These are phyloP conservation scores for Punctularia strigosozonata DNA, from an alignment of 768 basidiomycete species.

Conservation along the genomic window DNA sequence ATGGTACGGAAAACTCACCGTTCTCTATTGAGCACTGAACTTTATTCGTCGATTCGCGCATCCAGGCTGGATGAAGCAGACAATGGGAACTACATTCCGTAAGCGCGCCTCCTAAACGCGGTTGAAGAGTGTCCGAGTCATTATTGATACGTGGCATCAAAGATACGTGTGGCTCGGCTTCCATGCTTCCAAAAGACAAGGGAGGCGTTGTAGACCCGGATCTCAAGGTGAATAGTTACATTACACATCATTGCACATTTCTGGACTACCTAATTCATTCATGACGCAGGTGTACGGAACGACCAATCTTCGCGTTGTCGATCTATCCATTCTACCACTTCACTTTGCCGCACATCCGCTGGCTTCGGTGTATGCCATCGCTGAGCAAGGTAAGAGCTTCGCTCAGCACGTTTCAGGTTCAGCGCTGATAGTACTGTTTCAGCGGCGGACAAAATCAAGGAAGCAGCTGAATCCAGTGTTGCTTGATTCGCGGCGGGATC, in stretches of 20 bases:
- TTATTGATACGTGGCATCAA: background rate
- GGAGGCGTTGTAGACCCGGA: constrained; percentile 38
- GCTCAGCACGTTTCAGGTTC: background rate
- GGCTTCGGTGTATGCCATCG: constrained; percentile 34
- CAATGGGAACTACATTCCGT: constrained; percentile 13
- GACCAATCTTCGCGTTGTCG: constrained; percentile 41
- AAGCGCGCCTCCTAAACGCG: background rate
- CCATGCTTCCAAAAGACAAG: constrained; percentile 41
- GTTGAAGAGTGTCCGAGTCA: background rate
- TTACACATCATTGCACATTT: background rate
- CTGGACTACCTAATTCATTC: background rate
- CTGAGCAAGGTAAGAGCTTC: constrained; percentile 28
- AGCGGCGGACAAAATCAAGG: constrained; percentile 20
- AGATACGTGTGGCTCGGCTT: constrained; percentile 38
- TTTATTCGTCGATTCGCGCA: background rate
- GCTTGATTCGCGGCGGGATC: no score
- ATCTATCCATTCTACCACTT: constrained; percentile 41
- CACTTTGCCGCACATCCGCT: constrained; percentile 37
- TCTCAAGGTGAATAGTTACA: constrained; percentile 22
- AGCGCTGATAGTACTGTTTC: background rate
- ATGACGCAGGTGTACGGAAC: constrained; percentile 41
- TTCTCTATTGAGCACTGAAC: background rate
- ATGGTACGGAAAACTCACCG: constrained; percentile 8
- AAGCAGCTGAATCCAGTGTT: no score
- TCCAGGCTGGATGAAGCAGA: constrained; percentile 14